A percentile compares a stretch with the other conserved stretches of the same genome.
Conservation (phyloP, 176 grass and related monocot species). For the Lolium perenne region DNA sequence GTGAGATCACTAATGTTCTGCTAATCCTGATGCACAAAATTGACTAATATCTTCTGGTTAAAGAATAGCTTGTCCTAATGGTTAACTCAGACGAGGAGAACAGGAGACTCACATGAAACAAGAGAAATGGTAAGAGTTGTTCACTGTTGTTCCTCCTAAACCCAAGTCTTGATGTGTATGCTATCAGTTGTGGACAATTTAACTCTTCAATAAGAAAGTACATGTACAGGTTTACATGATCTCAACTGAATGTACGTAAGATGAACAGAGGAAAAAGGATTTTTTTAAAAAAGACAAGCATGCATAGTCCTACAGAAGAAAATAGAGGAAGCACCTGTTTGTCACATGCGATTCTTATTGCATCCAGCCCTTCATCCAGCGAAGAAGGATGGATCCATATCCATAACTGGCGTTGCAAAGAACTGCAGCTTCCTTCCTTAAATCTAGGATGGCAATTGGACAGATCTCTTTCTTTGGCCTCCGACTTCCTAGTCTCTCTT, state of each 20-base stretch:
- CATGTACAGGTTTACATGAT: not conserved
- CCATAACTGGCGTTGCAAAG: conserved; percentile 61
- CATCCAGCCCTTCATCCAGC: conserved; percentile 61
- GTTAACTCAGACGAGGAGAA: not conserved
- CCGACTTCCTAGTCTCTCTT: conserved; percentile 33
- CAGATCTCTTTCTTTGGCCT: conserved; percentile 27
- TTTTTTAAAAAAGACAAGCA: not conserved
- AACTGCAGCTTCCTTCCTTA: conserved; percentile 28
- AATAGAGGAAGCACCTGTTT: conserved; percentile 52
- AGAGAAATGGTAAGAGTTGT: conserved; percentile 14
- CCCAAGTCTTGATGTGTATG: conserved; percentile 5
- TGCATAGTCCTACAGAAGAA: not conserved
- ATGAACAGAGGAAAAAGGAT: not conserved
- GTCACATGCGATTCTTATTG: conserved; percentile 66
- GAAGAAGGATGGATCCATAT: conserved; percentile 91
- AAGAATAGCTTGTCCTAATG: not conserved
- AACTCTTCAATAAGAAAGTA: conserved; percentile 23
- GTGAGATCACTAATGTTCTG: not conserved
- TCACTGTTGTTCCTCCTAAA: not conserved
- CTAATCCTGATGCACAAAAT: conserved; percentile 16
- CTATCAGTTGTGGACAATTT: not conserved
- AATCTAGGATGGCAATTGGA: conserved; percentile 26
- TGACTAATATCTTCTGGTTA: conserved; percentile 4
- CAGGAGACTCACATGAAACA: not conserved
- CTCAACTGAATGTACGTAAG: conserved; percentile 3